Evolutionary conservation across 129 eudicot genomes (phyloP), one percentile per base, ranked within the genome.

Genomic region (Arctium minus): DNA sequence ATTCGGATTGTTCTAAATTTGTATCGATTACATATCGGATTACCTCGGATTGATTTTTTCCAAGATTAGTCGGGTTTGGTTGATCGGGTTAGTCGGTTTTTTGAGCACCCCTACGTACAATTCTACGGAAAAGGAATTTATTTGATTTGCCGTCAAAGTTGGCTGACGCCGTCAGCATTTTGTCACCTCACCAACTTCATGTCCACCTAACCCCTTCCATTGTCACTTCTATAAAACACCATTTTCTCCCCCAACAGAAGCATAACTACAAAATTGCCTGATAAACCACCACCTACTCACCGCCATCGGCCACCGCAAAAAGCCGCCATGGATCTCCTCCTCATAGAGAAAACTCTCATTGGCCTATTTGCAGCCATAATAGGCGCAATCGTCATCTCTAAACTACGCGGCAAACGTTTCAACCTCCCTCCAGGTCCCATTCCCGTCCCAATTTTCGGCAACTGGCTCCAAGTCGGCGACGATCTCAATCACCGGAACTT

Each of bases 401-500:
- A 91, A 50, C 83, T 94, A 7, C 86, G 89, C 1, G 94, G 97
- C 39, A 89, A 89, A 73, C 79, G 74, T 3, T 88, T 92, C 78
- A 89, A 89, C 22, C 94, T 94, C 44, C 98, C 98, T 0, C 98
- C 98, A 0, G 98, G 98, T 0, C 98, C 98, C 9, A 30, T 91
- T 10, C 92, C 97, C 0, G 92, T 92, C 0, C 98, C 98, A 3
- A 78, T 94, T n/a, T 91, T 94, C 75, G 98, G 98, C 0, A 95
- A 91, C 88, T 95, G 98, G 98, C 86, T 95, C 33, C 98, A 95
- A 73, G 94, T 92, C 39, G 98, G 98, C 2, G 97, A 95, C 77
- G 96, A 95, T 75, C 69, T 95, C 18, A 91, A 95, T 87, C 97
- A 95, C 80, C 88, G 94, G 2, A 88, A 92, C 79, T 78, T 95